These are phyloP conservation scores for Chlorella variabilis DNA, from an alignment of 163 green algal species.

Conservation along the genomic window DNA sequence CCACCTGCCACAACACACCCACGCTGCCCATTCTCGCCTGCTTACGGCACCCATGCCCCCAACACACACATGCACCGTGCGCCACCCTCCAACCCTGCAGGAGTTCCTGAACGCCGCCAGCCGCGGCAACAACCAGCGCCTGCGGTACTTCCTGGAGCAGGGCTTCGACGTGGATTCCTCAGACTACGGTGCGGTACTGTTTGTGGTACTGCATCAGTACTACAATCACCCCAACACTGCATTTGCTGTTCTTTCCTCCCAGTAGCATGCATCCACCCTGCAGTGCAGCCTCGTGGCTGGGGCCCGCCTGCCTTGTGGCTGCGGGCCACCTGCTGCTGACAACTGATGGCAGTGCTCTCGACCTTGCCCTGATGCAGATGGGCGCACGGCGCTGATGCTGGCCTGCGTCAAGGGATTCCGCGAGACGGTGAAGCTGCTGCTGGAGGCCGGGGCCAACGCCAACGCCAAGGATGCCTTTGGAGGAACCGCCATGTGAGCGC, in stretches of 20 bases:
- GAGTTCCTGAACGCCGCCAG: conserved; percentile 52
- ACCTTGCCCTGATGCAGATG: conserved; percentile 30
- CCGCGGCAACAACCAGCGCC: conserved; percentile 30
- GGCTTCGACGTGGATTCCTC: conserved; percentile 52
- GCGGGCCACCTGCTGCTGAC: neutral
- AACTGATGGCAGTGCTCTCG: neutral
- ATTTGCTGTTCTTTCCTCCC: no score
- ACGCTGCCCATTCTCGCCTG: no score
- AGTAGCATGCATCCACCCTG: no score
- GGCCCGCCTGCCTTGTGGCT: no score
- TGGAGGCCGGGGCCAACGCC: conserved; percentile 6
- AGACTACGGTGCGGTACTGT: conserved; percentile 51
- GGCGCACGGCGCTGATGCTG: conserved; percentile 63
- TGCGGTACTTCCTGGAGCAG: conserved; percentile 54
- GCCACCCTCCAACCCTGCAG: no score
- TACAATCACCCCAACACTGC: no score
- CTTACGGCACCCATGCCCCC: no score
- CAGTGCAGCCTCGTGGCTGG: no score
- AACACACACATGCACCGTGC: no score
- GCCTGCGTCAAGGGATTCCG: conserved; percentile 38
- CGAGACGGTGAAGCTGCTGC: conserved; percentile 27
- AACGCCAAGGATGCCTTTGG: conserved; percentile 26
- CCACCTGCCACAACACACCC: no score
- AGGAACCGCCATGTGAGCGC: conserved; percentile 33
- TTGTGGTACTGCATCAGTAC: no score